These are phyloP conservation scores for Kodamaea anthophila DNA, from an alignment of 1,139 yeast species.

Conservation along the genomic window DNA sequence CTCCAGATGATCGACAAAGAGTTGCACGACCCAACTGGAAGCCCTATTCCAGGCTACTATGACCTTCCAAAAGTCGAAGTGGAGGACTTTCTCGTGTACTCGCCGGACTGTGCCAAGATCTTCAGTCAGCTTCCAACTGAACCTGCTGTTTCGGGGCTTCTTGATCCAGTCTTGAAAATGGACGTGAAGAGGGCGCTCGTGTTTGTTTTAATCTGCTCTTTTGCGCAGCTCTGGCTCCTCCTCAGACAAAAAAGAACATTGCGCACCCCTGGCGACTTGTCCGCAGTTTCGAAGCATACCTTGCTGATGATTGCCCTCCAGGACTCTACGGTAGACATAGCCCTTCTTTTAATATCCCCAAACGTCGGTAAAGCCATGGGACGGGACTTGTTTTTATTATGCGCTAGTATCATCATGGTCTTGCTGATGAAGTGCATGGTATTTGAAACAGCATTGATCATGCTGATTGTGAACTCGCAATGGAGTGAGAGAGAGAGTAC, in stretches of 20 bases:
- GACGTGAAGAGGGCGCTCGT: slow-evolving; percentile 41
- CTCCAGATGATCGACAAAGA: slow-evolving; percentile 65
- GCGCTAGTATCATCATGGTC: slow-evolving; percentile 64
- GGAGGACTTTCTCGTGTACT: slow-evolving; percentile 56
- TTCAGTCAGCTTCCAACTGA: slow-evolving; percentile 28
- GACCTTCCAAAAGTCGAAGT: slow-evolving; percentile 51
- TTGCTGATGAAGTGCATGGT: slow-evolving; percentile 66
- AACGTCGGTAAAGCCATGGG: slow-evolving; percentile 19
- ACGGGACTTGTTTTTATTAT: slow-evolving; percentile 51
- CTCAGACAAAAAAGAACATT: slow-evolving; percentile 62
- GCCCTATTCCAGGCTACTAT: slow-evolving; percentile 47
- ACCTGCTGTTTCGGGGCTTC: slow-evolving; percentile 44
- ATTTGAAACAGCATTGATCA: slow-evolving; percentile 73
- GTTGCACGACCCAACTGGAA: slow-evolving; percentile 61
- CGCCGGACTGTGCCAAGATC: slow-evolving; percentile 82
- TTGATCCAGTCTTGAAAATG: slow-evolving; percentile 43
- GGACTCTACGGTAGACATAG: slow-evolving; percentile 66
- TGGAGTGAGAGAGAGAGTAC: slow-evolving; percentile 63
- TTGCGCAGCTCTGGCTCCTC: slow-evolving; percentile 26
- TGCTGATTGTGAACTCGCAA: slow-evolving; percentile 66
- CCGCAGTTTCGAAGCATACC: slow-evolving; percentile 29
- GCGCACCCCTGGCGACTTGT: slow-evolving; percentile 72
- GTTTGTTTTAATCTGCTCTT: slow-evolving; percentile 41
- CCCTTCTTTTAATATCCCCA: slow-evolving; percentile 55
- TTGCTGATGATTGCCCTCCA: slow-evolving; percentile 61